Conservation (phyloP, 1,284 basidiomycete genomes). For the Ganoderma sinense region DNA sequence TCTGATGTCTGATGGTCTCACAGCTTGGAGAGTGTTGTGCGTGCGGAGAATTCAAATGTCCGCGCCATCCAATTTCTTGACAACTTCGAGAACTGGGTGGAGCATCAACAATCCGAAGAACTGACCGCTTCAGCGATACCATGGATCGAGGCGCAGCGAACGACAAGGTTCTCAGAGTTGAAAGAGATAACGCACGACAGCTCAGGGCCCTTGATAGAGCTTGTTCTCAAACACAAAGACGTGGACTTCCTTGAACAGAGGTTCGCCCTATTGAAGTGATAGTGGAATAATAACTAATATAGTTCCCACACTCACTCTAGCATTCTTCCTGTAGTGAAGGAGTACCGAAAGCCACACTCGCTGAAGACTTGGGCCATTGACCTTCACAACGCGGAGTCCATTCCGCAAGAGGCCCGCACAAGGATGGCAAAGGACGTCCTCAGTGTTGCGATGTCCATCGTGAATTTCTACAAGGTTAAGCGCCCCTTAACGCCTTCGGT, state of each 20-base stretch:
- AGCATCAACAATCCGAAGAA: neutral
- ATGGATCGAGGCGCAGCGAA: conserved; percentile 5
- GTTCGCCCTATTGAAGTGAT: neutral
- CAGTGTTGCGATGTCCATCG: neutral
- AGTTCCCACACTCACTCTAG: neutral
- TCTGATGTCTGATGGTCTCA: neutral
- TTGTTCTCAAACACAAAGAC: conserved; percentile 8
- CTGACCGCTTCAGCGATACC: neutral
- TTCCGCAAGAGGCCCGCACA: conserved; percentile 1
- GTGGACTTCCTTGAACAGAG: conserved; percentile 6
- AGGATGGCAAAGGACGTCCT: conserved; percentile 13
- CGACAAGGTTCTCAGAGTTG: neutral
- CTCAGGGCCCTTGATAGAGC: neutral
- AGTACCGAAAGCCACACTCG: neutral
- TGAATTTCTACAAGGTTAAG: conserved; percentile 13
- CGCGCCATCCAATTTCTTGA: conserved; percentile 3
- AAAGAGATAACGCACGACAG: neutral
- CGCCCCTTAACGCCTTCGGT: neutral
- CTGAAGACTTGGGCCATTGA: neutral
- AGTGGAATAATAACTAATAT: neutral
- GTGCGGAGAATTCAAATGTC: conserved; percentile 1
- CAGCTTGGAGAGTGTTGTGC: neutral
- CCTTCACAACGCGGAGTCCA: neutral
- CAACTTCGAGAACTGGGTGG: conserved; percentile 1
- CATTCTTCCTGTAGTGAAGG: conserved; percentile 12